These are phyloP conservation scores for Babesia divergens DNA, from an alignment of 169 alveolate species.

Conservation along the genomic window DNA sequence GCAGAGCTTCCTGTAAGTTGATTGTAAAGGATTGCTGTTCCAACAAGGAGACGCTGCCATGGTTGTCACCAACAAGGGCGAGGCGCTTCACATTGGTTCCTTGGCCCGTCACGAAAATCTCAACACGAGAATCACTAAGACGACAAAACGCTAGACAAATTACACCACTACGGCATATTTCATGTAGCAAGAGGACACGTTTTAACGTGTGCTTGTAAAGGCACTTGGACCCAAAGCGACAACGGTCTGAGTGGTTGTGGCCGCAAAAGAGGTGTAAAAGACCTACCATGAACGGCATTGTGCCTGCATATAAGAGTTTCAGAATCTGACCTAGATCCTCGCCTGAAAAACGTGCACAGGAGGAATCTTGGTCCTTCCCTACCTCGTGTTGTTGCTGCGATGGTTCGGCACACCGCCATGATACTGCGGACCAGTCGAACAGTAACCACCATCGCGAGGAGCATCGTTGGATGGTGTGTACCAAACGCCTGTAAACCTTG, in stretches of 20 bases:
- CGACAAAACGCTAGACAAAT: constrained; percentile 23
- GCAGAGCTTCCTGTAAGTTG: constrained; percentile 23
- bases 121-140: constrained; percentile 33
- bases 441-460: constrained; percentile 24
- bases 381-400: constrained; percentile 38
- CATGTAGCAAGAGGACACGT: constrained; percentile 27
- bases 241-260: constrained; percentile 30
- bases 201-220: constrained; percentile 37
- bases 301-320: constrained; percentile 43
- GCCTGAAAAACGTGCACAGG: no score
- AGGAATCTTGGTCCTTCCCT: neutral
- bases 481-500: constrained; percentile 40
- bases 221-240: constrained; percentile 62
- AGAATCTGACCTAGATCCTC: constrained; percentile 11
- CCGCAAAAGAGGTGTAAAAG: neutral
- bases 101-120: constrained; percentile 50
- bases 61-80: constrained; percentile 28
- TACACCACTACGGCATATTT: constrained; percentile 50
- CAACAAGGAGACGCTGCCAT: constrained; percentile 35
- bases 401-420: constrained; percentile 27
- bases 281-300: constrained; percentile 45
- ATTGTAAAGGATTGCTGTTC: constrained; percentile 23
- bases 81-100: constrained; percentile 46
- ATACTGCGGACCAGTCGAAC: constrained; percentile 12
- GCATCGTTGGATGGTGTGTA: constrained; percentile 33